A percentile compares a stretch with the other conserved stretches of the same genome.
phyloP scores from a whole-genome alignment of 1,284 basidiomycete genomes.

The Sporisorium reilianum region DNA sequence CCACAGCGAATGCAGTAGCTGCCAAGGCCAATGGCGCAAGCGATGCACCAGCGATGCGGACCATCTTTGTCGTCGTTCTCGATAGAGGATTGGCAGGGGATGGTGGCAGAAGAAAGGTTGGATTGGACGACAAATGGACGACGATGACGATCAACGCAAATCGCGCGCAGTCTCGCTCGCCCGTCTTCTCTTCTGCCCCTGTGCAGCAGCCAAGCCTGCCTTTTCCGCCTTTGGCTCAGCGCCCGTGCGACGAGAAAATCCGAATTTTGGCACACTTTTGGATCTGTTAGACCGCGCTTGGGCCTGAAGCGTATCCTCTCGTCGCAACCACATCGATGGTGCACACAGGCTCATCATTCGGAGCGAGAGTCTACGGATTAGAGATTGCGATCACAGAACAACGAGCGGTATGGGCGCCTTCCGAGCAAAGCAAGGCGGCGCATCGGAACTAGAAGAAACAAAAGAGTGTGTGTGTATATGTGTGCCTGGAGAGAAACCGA shows the following conservation, averaged over 20 bases:
- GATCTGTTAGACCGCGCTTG: conserved; percentile 3
- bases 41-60: conserved; percentile 20
- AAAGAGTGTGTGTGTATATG: conserved; percentile 4
- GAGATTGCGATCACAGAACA: neutral
- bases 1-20: conserved; percentile 16
- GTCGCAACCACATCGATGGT: too few species aligned
- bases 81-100: neutral
- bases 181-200: neutral
- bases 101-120: neutral
- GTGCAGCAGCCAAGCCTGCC: neutral
- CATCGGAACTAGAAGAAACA: neutral
- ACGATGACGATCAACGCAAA: conserved; percentile 17
- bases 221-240: neutral
- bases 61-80: conserved; percentile 20
- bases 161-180: neutral
- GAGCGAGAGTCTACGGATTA: neutral
- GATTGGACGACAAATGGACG: neutral
- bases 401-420: conserved; percentile 17
- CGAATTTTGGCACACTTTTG: neutral
- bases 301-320: neutral
- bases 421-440: conserved; percentile 2
- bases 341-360: too few species aligned
- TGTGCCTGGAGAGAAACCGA: neutral
- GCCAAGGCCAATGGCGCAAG: conserved; percentile 27
- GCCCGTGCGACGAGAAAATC: conserved; percentile 20